These are phyloP conservation scores for Suhomyces bolitotheri DNA, from an alignment of 1,139 yeast genomes.

Conservation along the genomic window DNA sequence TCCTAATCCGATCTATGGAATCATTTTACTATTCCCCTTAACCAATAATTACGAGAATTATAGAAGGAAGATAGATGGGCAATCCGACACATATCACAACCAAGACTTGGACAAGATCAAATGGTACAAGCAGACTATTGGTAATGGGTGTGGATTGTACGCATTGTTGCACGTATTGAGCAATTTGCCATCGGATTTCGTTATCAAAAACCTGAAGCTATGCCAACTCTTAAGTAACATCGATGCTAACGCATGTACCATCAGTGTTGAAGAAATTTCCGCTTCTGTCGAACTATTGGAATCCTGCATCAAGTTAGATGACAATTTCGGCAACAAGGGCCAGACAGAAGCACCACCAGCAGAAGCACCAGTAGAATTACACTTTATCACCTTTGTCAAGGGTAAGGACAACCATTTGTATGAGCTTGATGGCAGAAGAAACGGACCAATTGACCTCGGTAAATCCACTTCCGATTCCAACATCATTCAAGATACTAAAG, in stretches of 20 bases:
- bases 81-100: constrained; percentile 16
- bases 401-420: constrained; percentile 59
- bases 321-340: constrained; percentile 64
- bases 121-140: constrained; percentile 85
- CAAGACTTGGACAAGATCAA: constrained; percentile 27
- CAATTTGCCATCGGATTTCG: constrained; percentile 56
- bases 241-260: constrained; percentile 2
- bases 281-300: constrained; percentile 57
- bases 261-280: constrained; percentile 30
- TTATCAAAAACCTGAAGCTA: constrained; percentile 37
- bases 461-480: constrained; percentile 36
- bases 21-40: constrained; percentile 79
- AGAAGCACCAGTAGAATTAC: constrained; percentile 63
- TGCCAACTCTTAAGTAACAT: constrained; percentile 22
- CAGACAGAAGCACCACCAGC: constrained; percentile 80
- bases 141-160: constrained; percentile 91
- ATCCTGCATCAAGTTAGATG: constrained; percentile 46
- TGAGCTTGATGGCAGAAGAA: constrained; percentile 88
- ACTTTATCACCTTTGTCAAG: constrained; percentile 75
- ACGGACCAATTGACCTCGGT: constrained; percentile 74
- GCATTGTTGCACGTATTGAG: constrained; percentile 77
- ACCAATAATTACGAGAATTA: constrained; percentile 59
- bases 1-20: constrained; percentile 78
- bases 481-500: constrained; percentile 53
- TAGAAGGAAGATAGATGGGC: constrained; percentile 36